A percentile compares a stretch with the other conserved stretches of the same genome.
phyloP scores from a whole-genome alignment of 192 early-diverging fungal species.

The Linnemannia schmuckeri region DNA sequence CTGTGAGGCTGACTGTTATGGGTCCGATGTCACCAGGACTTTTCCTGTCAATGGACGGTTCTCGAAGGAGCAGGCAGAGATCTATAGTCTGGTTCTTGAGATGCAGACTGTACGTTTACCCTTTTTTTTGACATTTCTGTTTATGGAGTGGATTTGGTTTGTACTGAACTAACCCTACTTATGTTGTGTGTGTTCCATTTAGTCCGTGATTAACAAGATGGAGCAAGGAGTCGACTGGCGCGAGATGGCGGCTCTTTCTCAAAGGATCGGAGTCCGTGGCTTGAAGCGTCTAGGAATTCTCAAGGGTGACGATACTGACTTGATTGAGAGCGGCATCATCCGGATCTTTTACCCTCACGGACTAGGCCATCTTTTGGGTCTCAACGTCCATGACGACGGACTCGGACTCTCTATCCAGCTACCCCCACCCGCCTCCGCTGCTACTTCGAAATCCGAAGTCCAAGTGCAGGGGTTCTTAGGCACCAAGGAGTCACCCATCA shows the following conservation, averaged over 20 bases:
- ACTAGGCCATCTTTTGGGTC: constrained; percentile 87
- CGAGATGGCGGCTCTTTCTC: constrained; percentile 83
- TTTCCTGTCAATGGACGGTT: constrained; percentile 87
- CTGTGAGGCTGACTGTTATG: constrained; percentile 84
- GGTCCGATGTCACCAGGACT: constrained; percentile 90
- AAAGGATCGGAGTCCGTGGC: constrained; percentile 74
- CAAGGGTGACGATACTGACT: constrained; percentile 70
- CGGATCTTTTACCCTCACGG: constrained; percentile 94
- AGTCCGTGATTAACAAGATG: constrained; percentile 74
- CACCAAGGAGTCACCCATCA: constrained; percentile 1
- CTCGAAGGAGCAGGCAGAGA: constrained; percentile 73
- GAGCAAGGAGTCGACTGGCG: constrained; percentile 85
- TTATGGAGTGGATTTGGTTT: not conserved
- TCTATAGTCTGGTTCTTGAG: constrained; percentile 86
- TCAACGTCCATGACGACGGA: constrained; percentile 91
- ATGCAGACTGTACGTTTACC: constrained; percentile 73
- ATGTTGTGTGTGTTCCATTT: constrained; percentile 4
- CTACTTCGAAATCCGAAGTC: constrained; percentile 27
- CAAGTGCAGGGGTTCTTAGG: not conserved
- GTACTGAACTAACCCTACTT: not conserved
- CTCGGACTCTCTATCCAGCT: constrained; percentile 66
- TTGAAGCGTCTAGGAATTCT: constrained; percentile 81
- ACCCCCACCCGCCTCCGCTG: constrained; percentile 56
- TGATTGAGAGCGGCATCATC: constrained; percentile 76
- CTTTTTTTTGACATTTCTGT: not conserved